phyloP scores from a whole-genome alignment of 306 rosid species.

The Alnus glutinosa region DNA sequence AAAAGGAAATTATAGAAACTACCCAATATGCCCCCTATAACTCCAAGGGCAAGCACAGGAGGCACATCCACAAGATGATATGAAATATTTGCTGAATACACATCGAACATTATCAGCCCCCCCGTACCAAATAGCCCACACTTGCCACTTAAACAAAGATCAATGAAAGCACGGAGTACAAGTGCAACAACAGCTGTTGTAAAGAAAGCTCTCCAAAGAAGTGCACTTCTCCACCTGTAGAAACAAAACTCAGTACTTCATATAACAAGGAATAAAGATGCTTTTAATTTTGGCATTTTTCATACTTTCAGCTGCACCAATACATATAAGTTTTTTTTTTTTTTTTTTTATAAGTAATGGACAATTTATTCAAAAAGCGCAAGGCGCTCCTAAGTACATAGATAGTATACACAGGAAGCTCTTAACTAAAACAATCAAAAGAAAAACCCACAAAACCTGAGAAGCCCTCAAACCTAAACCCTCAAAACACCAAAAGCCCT shows the following conservation, averaged over 20 bases:
- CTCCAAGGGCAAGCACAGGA: constrained; percentile 68
- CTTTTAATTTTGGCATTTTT: not conserved
- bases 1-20: constrained; percentile 72
- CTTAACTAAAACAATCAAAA: too few species aligned
- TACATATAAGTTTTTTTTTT: not conserved
- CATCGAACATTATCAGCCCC: constrained; percentile 92
- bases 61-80: constrained; percentile 81
- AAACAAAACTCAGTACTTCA: constrained; percentile 10
- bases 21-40: constrained; percentile 87
- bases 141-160: constrained; percentile 75
- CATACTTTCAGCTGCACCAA: constrained; percentile 3
- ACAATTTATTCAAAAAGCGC: too few species aligned
- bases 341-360: too few species aligned
- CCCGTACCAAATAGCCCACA: constrained; percentile 97
- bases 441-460: too few species aligned
- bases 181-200: constrained; percentile 85
- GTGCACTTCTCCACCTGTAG: constrained; percentile 94
- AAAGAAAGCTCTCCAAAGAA: constrained; percentile 97
- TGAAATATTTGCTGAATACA: constrained; percentile 62
- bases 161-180: constrained; percentile 81
- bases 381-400: too few species aligned
- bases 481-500: too few species aligned
- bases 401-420: too few species aligned
- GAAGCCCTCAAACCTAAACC: too few species aligned
- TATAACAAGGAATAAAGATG: not conserved